These are phyloP conservation scores for Ophiocordyceps australis DNA, from an alignment of 2,329 filamentous ascomycete species.

Conservation along the genomic window DNA sequence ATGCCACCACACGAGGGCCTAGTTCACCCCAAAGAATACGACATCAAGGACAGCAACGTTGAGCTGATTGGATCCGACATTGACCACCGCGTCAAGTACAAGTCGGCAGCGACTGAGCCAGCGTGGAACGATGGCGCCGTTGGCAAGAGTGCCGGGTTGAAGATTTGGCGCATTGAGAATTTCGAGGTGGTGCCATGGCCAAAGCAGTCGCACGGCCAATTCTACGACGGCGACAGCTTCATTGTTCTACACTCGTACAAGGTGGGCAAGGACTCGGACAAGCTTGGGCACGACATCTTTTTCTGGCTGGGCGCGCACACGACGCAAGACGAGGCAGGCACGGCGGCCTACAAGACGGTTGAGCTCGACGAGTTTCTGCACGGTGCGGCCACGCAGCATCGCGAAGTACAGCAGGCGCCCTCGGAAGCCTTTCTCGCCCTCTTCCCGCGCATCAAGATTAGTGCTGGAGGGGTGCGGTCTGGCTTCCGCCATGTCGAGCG, in stretches of 20 bases:
- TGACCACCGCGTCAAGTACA: slow-evolving; percentile 51
- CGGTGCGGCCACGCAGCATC: slow-evolving; percentile 43
- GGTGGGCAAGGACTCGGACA: slow-evolving; percentile 20
- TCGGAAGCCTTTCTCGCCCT: slow-evolving; percentile 41
- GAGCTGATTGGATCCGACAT: slow-evolving; percentile 44
- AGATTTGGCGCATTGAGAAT: slow-evolving; percentile 48
- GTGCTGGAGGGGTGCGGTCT: slow-evolving; percentile 39
- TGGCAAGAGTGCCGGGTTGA: slow-evolving; percentile 32
- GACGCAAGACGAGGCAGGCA: slow-evolving; percentile 49
- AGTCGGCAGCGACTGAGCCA: slow-evolving; percentile 44
- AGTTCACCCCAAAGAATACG: slow-evolving; percentile 44
- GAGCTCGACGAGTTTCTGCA: slow-evolving; percentile 50
- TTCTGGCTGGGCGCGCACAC: slow-evolving; percentile 53
- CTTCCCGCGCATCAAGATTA: slow-evolving; percentile 42
- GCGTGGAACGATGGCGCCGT: slow-evolving; percentile 45
- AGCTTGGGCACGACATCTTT: slow-evolving; percentile 45
- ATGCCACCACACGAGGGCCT: slow-evolving; percentile 46
- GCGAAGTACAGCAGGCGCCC: slow-evolving; percentile 40
- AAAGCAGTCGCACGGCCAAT: slow-evolving; percentile 34
- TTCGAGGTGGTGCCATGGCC: slow-evolving; percentile 48
- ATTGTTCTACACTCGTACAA: slow-evolving; percentile 44
- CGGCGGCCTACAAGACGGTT: slow-evolving; percentile 52
- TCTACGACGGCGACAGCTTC: slow-evolving; percentile 52
- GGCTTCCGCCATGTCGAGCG: slow-evolving; percentile 46
- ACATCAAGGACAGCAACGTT: slow-evolving; percentile 51